Percentiles rank a stretch among this genome's conserved stretches.
Evolutionary conservation across 202 grass and related monocot genomes (phyloP).

Genomic region (Zoysia matrella): DNA sequence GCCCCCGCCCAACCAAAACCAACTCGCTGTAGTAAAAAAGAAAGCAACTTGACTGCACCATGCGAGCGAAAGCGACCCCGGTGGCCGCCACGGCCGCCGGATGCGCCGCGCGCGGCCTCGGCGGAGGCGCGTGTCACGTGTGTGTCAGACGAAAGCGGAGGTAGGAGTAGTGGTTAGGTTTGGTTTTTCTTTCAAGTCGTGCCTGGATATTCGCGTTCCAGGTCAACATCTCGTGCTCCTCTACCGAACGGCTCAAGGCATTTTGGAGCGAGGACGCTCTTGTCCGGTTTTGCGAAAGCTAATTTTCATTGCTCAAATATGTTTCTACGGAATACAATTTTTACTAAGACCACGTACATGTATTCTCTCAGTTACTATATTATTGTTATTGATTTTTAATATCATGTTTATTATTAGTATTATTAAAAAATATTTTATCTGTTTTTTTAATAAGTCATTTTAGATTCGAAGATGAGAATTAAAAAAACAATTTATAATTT

Average conservation of each 20-base stretch:
- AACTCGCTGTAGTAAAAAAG: background rate
- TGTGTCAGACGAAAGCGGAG: no score
- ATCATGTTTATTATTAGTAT: no score
- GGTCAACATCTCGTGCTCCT: constrained; percentile 23
- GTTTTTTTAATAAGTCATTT: no score
- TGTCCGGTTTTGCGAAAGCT: background rate
- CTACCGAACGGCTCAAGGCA: background rate
- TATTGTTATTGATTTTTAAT: no score
- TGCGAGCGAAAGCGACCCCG: background rate
- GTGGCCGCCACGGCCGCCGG: background rate
- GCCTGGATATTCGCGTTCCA: constrained; percentile 1
- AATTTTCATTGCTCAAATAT: background rate
- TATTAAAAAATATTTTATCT: no score
- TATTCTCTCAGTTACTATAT: background rate
- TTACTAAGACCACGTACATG: background rate
- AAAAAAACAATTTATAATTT: no score
- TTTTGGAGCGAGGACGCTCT: background rate
- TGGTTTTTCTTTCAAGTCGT: background rate
- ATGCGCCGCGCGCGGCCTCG: background rate
- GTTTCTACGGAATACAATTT: background rate
- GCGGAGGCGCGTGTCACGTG: no score
- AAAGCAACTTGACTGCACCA: background rate
- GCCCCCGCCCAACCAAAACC: background rate
- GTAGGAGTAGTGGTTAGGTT: background rate
- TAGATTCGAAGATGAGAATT: no score